Conservation (phyloP, 441 rosid genomes). For the Aleurites moluccanus region DNA sequence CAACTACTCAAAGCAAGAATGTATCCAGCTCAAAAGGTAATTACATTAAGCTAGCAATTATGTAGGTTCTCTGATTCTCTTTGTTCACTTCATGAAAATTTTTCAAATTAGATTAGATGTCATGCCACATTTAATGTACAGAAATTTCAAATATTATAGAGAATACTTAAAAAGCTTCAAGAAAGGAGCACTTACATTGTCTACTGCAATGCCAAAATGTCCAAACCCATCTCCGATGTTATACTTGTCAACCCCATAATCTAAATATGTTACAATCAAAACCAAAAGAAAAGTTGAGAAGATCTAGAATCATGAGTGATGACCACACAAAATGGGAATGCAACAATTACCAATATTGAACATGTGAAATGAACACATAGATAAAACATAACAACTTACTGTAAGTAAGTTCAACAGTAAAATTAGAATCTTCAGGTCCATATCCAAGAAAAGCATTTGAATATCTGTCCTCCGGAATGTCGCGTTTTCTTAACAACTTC, state of each 20-base stretch:
- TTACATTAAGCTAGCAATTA: neutral
- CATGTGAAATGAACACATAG: neutral
- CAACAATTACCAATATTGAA: neutral
- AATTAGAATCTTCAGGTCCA: slow-evolving; percentile 67
- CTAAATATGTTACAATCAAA: slow-evolving; percentile 34
- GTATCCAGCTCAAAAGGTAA: neutral
- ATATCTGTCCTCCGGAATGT: slow-evolving; percentile 63
- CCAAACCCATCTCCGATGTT: slow-evolving; percentile 80
- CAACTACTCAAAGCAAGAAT: neutral
- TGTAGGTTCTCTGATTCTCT: neutral
- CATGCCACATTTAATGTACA: neutral
- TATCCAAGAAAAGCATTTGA: slow-evolving; percentile 68
- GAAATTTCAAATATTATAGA: neutral
- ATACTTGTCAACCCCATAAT: slow-evolving; percentile 86
- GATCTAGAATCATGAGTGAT: neutral
- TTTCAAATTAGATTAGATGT: neutral
- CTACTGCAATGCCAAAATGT: slow-evolving; percentile 79
- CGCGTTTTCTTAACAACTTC: slow-evolving; percentile 61
- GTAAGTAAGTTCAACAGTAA: slow-evolving; percentile 59
- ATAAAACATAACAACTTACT: slow-evolving; percentile 29
- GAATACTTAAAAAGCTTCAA: neutral
- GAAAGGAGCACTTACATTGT: slow-evolving; percentile 59
- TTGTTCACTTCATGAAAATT: neutral
- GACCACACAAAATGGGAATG: neutral
- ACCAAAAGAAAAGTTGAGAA: neutral